Conservation (phyloP, 768 basidiomycete species). For the Pulveroboletus sp. region DNA sequence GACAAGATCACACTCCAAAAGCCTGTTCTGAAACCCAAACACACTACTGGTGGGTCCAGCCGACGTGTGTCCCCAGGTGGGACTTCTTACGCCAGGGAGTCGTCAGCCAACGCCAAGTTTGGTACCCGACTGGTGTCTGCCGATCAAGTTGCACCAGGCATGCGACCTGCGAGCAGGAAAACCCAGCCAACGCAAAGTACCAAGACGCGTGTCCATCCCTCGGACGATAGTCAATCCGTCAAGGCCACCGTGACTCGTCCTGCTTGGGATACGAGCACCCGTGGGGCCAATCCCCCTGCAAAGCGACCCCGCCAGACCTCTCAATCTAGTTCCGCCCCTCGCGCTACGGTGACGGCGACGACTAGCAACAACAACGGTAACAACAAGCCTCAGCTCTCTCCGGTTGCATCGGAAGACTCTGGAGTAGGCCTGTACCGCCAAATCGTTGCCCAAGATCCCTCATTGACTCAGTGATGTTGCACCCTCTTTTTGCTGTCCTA, state of each 20-base stretch:
- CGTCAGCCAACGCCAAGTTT: conserved; percentile 91
- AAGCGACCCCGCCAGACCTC: conserved; percentile 73
- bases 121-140: conserved; percentile 75
- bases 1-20: conserved; percentile 88
- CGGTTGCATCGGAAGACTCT: conserved; percentile 71
- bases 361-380: conserved; percentile 17
- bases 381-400: conserved; percentile 50
- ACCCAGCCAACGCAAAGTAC: conserved; percentile 44
- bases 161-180: conserved; percentile 65
- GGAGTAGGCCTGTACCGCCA: conserved; percentile 83
- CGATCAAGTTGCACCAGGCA: conserved; percentile 40
- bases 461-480: conserved; percentile 44
- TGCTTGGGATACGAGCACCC: conserved; percentile 69
- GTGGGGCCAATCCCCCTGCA: conserved; percentile 35
- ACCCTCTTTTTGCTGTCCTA: background rate
- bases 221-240: conserved; percentile 64
- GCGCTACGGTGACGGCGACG: conserved; percentile 33
- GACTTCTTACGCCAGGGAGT: conserved; percentile 69
- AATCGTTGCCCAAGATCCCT: conserved; percentile 73
- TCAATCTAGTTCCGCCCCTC: conserved; percentile 63
- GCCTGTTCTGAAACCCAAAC: conserved; percentile 54
- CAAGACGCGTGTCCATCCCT: conserved; percentile 44
- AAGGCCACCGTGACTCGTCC: conserved; percentile 76
- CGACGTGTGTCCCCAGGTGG: conserved; percentile 42
- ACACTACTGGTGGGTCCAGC: conserved; percentile 32